Percentiles rank a stretch among this genome's conserved stretches.
Conservation (phyloP, 208 protist species). For the Trypanosoma cruzi region DNA sequence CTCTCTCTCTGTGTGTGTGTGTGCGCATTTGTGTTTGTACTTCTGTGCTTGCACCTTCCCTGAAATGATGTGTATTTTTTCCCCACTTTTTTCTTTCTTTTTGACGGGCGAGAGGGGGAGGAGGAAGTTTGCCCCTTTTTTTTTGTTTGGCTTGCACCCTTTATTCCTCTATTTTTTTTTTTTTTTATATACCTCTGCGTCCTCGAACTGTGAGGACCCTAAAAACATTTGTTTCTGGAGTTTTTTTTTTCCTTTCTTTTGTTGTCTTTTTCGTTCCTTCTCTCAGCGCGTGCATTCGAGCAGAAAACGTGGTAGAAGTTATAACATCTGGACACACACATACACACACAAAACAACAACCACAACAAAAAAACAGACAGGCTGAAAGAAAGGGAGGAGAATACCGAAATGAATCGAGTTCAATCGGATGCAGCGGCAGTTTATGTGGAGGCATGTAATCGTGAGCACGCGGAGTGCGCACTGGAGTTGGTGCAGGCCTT, state of each 20-base stretch:
- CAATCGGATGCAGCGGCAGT: conserved; percentile 36
- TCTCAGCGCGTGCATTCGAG: background rate
- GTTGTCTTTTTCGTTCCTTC: background rate
- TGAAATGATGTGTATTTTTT: too few relatives aligned
- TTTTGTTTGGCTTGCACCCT: too few relatives aligned
- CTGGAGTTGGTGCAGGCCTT: conserved; percentile 72
- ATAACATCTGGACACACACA: background rate
- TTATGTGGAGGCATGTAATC: conserved; percentile 76
- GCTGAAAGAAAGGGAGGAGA: too few relatives aligned
- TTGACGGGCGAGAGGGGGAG: too few relatives aligned
- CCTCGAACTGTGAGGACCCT: background rate
- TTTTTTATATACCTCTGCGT: too few relatives aligned
- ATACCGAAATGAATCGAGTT: conserved; percentile 10
- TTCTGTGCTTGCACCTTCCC: too few relatives aligned
- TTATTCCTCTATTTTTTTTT: too few relatives aligned
- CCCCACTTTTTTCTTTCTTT: too few relatives aligned
- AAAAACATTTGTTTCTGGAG: conserved; percentile 8
- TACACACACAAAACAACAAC: background rate
- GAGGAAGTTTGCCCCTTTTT: too few relatives aligned
- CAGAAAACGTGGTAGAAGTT: background rate
- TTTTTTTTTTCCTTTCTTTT: conserved; percentile 6
- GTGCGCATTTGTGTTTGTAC: background rate
- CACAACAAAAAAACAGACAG: background rate
- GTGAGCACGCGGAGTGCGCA: conserved; percentile 61
- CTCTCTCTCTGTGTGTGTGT: conserved; percentile 2